These are phyloP conservation scores for Saussurea involucrata DNA, from an alignment of 129 eudicot species.

Conservation along the genomic window DNA sequence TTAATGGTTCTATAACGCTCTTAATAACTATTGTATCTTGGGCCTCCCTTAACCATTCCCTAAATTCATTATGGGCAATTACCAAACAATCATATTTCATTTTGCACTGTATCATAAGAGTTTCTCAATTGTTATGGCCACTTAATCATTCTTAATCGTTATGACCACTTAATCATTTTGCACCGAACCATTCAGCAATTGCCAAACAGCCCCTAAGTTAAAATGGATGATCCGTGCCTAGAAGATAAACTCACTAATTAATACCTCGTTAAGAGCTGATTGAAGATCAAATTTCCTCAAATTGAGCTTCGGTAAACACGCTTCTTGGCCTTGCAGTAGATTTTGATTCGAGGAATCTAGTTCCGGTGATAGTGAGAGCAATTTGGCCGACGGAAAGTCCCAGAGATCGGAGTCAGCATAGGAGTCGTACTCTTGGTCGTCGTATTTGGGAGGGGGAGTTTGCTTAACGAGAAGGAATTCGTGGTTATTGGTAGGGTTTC, in stretches of 20 bases:
- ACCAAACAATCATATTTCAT: no score
- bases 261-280: conserved; percentile 64
- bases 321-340: conserved; percentile 37
- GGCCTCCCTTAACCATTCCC: no score
- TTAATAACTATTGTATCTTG: no score
- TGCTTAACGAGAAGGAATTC: conserved; percentile 60
- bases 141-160: no score
- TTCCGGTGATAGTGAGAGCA: conserved; percentile 21
- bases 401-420: conserved; percentile 74
- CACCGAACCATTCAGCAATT: no score
- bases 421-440: conserved; percentile 77
- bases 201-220: no score
- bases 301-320: conserved; percentile 32
- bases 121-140: no score
- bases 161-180: no score
- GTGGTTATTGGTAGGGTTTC: conserved; percentile 46
- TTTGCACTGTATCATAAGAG: no score
- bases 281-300: conserved; percentile 50
- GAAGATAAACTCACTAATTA: background rate
- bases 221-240: background rate
- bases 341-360: conserved; percentile 18
- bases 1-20: no score
- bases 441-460: conserved; percentile 70
- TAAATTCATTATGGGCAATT: no score
- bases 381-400: conserved; percentile 52